Evolutionary conservation across 371 early-diverging fungal species (phyloP), one percentile per base, ranked within the genome.

Genomic region (Zopfochytrium polystomum): DNA sequence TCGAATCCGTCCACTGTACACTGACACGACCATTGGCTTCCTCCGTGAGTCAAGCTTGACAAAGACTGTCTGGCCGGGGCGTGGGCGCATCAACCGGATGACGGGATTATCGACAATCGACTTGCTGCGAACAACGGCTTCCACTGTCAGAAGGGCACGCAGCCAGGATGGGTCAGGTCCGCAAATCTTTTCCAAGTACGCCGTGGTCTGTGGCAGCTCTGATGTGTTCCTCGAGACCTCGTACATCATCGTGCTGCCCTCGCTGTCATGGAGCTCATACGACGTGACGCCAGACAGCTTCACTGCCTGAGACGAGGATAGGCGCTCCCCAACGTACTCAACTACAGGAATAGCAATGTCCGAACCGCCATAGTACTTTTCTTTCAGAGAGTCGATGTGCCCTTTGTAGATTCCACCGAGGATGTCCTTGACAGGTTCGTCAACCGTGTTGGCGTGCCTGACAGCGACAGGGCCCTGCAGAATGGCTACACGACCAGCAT

Each of bases 381-480:
- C 77, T 75, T 90, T 85, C 65, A 93, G 79, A 53, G 83, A 79
- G 3, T 77, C 77, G 58, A 93, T 89, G 60, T 93, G 93, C 49
- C 87, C 88, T 29, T 81, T 66, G 79, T 93, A 90, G 60, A 96
- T 93, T 34, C 82, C 84, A 66, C 89, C 94, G 44, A 96, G 79
- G 59, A 96, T 92, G 34, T 91, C 91, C 61, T 85, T 87, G 49
- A 92, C 91, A 3, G 96, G 95, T 73, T 91, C 90, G 65, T 96
- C 85, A 13, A 82, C 86, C 45, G 81, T 80, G 50, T 79, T 87
- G 31, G 90, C 80, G 65, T 91, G 87, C 38, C 80, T 81, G 48
- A 82, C 94, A 51, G 96, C 93, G 13, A 92, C 85, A 45, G 96
- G 96, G 50, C 96, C 96, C 68, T 96, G 96, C 53, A 95, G 80